Percentiles rank a stretch among this genome's conserved stretches.
Conservation (phyloP, 768 basidiomycete species). For the Kwoniella dejecticola region DNA sequence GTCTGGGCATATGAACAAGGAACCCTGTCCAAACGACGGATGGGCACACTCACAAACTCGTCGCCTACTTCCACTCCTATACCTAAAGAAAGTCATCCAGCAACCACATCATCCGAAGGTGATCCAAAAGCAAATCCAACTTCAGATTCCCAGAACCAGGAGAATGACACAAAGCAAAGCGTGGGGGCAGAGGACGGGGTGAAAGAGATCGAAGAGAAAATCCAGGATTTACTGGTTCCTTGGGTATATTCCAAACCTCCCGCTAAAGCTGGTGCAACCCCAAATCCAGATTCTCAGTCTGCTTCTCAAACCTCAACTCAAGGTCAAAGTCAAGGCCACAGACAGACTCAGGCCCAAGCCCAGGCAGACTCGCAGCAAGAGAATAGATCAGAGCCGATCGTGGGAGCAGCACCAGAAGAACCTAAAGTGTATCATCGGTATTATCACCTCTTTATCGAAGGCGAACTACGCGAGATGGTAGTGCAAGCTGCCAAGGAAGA, state of each 20-base stretch:
- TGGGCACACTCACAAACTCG: conserved; percentile 57
- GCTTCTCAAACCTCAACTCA: too few relatives aligned
- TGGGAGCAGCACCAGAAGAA: background rate
- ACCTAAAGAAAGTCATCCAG: background rate
- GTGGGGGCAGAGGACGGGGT: conserved; percentile 20
- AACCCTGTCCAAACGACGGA: conserved; percentile 71
- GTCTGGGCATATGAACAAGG: conserved; percentile 98
- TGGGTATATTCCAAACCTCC: conserved; percentile 46
- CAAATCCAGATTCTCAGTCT: background rate
- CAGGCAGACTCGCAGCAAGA: background rate
- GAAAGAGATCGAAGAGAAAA: conserved; percentile 21
- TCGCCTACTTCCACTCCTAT: conserved; percentile 16
- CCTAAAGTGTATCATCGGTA: conserved; percentile 74
- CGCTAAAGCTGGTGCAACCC: background rate
- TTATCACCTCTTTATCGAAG: conserved; percentile 90
- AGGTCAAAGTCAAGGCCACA: too few relatives aligned
- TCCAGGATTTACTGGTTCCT: conserved; percentile 54
- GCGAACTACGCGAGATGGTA: conserved; percentile 71
- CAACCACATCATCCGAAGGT: background rate
- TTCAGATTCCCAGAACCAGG: too few relatives aligned
- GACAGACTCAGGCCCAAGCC: too few relatives aligned
- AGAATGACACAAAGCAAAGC: too few relatives aligned
- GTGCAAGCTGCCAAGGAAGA: conserved; percentile 63
- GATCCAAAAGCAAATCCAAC: too few relatives aligned
- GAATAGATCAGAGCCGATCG: background rate